phyloP scores from a whole-genome alignment of 371 early-diverging fungal species.

The Parasitella parasitica region DNA sequence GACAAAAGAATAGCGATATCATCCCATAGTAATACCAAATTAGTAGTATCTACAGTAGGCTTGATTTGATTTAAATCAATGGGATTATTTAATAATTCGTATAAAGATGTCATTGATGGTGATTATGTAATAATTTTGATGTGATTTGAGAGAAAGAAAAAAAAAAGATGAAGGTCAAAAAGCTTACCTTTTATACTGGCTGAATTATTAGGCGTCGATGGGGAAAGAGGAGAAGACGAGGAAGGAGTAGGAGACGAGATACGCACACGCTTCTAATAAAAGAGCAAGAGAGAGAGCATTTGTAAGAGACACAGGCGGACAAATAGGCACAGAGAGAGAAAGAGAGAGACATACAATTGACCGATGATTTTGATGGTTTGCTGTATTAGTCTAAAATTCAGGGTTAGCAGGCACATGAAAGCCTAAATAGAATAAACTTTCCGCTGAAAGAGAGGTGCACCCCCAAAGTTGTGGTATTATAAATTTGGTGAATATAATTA shows the following conservation, averaged over 20 bases:
- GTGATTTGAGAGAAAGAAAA: background rate
- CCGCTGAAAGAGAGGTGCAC: background rate
- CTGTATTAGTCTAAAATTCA: background rate
- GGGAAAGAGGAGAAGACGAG: background rate
- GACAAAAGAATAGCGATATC: background rate
- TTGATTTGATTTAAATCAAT: constrained; percentile 8
- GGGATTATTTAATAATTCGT: background rate
- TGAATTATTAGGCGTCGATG: background rate
- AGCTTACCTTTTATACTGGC: background rate
- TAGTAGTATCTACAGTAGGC: background rate
- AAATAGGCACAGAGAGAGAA: background rate
- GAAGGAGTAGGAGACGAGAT: background rate
- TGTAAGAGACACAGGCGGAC: background rate
- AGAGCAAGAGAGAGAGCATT: background rate
- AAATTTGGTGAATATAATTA: background rate
- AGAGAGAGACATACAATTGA: background rate
- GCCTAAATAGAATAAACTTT: background rate
- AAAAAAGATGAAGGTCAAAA: background rate
- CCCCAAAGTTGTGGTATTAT: background rate
- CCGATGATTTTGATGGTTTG: background rate
- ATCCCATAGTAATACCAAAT: background rate
- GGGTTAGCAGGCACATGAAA: background rate
- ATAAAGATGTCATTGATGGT: background rate
- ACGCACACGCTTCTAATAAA: background rate
- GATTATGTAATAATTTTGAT: background rate